Evolutionary conservation across 805 yeast genomes (phyloP).

Genomic region (Cyberlindnera japonica): DNA sequence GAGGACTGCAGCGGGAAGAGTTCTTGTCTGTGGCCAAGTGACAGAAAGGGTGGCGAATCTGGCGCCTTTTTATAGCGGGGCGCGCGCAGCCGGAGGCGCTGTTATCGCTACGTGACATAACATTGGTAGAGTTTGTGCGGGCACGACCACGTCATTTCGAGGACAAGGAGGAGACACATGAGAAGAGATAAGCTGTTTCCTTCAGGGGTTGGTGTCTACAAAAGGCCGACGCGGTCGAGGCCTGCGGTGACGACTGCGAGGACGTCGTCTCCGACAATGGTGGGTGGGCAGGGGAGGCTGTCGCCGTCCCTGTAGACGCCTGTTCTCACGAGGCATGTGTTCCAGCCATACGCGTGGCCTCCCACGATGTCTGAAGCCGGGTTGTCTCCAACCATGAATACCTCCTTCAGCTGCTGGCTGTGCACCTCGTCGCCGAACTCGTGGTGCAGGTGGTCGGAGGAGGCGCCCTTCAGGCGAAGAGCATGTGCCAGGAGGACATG

Average conservation of each 20-base stretch:
- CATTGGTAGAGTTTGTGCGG: conserved; percentile 4
- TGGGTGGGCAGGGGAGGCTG: conserved; percentile 43
- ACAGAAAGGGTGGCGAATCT: conserved; percentile 3
- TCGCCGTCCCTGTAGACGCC: conserved; percentile 75
- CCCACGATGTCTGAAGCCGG: conserved; percentile 92
- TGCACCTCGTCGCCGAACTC: conserved; percentile 23
- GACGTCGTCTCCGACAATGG: conserved; percentile 48
- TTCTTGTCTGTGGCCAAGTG: too few species aligned
- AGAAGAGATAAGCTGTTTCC: too few species aligned
- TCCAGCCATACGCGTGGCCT: conserved; percentile 87
- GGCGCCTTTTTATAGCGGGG: neutral
- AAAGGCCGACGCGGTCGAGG: conserved; percentile 20
- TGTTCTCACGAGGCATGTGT: conserved; percentile 74
- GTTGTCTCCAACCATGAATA: conserved; percentile 96
- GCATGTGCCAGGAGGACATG: conserved; percentile 47
- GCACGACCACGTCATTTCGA: conserved; percentile 1
- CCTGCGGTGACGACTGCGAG: conserved; percentile 42
- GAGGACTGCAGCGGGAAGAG: too few species aligned
- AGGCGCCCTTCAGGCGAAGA: conserved; percentile 27
- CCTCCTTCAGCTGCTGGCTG: conserved; percentile 47
- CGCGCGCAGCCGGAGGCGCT: neutral
- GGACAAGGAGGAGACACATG: too few species aligned
- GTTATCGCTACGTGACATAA: neutral
- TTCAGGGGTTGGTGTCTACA: too few species aligned
- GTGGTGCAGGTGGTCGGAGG: conserved; percentile 1